phyloP scores from a whole-genome alignment of 2,329 filamentous ascomycete genomes.

The Helotiales sp. region DNA sequence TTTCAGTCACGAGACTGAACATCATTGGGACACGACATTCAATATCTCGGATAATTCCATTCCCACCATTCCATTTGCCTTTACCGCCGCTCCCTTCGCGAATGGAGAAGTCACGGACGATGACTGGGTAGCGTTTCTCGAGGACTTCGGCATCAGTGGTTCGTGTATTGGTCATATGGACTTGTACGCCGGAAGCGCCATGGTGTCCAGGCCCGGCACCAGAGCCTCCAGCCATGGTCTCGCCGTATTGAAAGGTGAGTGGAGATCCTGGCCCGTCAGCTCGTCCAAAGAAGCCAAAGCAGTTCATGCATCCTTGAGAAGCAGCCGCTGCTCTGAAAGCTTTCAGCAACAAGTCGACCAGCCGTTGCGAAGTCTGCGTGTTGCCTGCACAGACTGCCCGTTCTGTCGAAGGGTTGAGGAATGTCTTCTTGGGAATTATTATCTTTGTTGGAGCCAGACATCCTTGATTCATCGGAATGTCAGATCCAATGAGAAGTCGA shows the following conservation, averaged over 20 bases:
- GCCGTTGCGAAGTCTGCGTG: constrained; percentile 72
- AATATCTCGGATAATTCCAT: constrained; percentile 26
- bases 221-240: constrained; percentile 29
- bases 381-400: constrained; percentile 76
- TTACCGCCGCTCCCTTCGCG: constrained; percentile 25
- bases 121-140: constrained; percentile 29
- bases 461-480: constrained; percentile 82
- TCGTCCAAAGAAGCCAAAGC: constrained; percentile 72
- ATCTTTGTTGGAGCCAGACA: constrained; percentile 73
- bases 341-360: constrained; percentile 77
- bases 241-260: constrained; percentile 70
- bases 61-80: constrained; percentile 22
- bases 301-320: constrained; percentile 77
- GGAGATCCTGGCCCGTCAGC: constrained; percentile 51
- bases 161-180: constrained; percentile 27
- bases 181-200: constrained; percentile 25
- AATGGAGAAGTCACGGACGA: constrained; percentile 20
- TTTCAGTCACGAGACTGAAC: constrained; percentile 49
- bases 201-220: constrained; percentile 25
- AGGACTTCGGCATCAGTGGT: constrained; percentile 29
- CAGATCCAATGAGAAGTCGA: constrained; percentile 57
- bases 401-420: neutral
- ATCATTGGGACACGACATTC: constrained; percentile 55
- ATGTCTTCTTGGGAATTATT: constrained; percentile 71
- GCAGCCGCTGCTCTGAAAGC: constrained; percentile 77